Evolutionary conservation across 768 basidiomycete species (phyloP).

Genomic region (Austroboletus festivus): DNA sequence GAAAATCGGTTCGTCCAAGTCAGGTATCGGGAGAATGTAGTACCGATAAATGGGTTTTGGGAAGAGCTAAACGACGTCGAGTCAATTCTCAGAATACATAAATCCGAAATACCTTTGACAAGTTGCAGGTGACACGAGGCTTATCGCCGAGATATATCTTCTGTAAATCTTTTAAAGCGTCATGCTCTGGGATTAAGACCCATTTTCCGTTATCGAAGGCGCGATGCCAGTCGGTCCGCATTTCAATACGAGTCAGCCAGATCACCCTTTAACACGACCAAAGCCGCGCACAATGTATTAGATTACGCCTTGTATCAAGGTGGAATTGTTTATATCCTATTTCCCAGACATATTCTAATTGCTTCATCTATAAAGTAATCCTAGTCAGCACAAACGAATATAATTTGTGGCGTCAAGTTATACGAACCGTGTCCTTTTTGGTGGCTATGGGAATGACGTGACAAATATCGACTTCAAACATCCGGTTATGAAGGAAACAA

Average conservation of each 20-base stretch:
- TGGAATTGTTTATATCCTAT: neutral
- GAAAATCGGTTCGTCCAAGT: neutral
- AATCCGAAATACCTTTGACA: neutral
- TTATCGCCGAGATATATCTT: no score
- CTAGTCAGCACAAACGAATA: neutral
- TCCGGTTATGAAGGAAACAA: no score
- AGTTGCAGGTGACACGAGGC: neutral
- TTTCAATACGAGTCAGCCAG: neutral
- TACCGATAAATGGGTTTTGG: neutral
- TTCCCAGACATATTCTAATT: conserved; percentile 3
- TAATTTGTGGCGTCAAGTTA: no score
- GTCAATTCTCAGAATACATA: neutral
- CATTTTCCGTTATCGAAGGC: neutral
- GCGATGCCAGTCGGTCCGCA: neutral
- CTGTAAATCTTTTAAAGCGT: neutral
- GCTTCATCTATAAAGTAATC: neutral
- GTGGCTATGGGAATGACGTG: no score
- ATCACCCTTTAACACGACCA: neutral
- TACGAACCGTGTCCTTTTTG: no score
- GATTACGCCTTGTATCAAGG: neutral
- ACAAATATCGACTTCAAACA: no score
- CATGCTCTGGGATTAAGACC: neutral
- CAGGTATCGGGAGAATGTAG: neutral
- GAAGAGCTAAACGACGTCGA: neutral
- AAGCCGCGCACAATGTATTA: neutral